Conservation (phyloP, 306 rosid genomes). For the Vigna angularis region DNA sequence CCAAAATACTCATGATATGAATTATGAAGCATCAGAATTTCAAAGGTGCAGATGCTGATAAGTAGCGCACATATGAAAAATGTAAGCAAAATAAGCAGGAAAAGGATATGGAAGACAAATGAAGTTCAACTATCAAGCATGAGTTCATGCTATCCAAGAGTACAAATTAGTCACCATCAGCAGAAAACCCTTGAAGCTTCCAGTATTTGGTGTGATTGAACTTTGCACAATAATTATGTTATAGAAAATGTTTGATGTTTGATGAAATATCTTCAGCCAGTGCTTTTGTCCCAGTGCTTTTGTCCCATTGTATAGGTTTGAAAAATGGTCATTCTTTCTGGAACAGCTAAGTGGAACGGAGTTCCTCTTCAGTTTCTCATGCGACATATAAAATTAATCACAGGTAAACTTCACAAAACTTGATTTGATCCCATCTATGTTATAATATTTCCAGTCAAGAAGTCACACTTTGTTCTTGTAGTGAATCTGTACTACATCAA, state of each 20-base stretch:
- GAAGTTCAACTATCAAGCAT: not conserved
- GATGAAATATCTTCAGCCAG: slow-evolving; percentile 8
- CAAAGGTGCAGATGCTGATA: not conserved
- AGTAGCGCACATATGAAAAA: not conserved
- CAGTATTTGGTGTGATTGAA: slow-evolving; percentile 12
- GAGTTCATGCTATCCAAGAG: slow-evolving; percentile 5
- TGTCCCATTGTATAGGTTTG: slow-evolving; percentile 18
- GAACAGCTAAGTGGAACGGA: not conserved
- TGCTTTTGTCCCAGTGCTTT: too few species aligned
- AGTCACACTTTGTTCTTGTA: slow-evolving; percentile 1
- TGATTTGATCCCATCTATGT: not conserved
- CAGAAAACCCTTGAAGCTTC: slow-evolving; percentile 2
- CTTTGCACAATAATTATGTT: slow-evolving; percentile 30
- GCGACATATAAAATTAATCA: slow-evolving; percentile 17
- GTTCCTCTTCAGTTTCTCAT: not conserved
- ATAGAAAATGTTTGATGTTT: not conserved
- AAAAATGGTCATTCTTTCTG: slow-evolving; percentile 34
- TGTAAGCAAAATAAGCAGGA: slow-evolving; percentile 2
- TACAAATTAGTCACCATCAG: not conserved
- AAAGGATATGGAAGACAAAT: not conserved
- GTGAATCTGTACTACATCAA: slow-evolving; percentile 35
- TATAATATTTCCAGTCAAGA: slow-evolving; percentile 22
- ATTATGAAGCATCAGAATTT: slow-evolving; percentile 6
- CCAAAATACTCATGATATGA: slow-evolving; percentile 11
- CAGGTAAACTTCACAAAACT: slow-evolving; percentile 11